Evolutionary conservation across 2,329 filamentous ascomycete genomes (phyloP).

Genomic region (Trichoderma cornu-damae): DNA sequence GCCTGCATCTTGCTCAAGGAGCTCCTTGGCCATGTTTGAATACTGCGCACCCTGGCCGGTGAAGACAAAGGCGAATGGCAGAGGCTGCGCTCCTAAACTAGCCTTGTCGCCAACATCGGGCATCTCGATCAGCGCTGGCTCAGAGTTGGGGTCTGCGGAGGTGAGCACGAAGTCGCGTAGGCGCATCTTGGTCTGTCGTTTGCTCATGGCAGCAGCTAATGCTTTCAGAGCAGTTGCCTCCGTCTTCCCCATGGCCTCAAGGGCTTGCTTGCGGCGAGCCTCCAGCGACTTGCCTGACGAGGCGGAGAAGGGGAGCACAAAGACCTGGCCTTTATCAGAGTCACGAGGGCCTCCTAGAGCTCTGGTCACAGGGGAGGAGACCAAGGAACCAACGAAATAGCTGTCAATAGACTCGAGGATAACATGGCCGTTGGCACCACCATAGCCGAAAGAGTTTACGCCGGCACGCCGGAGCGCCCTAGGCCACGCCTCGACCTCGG

Average conservation of each 20-base stretch:
- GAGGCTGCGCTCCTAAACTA: neutral
- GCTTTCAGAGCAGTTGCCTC: neutral
- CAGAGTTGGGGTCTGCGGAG: neutral
- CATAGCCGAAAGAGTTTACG: slow-evolving; percentile 15
- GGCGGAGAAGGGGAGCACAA: neutral
- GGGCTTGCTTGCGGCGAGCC: neutral
- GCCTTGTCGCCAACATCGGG: slow-evolving; percentile 8
- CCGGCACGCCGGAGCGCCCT: slow-evolving; percentile 4
- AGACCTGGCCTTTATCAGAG: neutral
- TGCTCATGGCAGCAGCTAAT: neutral
- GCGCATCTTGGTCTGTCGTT: slow-evolving; percentile 8
- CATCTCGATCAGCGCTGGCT: neutral
- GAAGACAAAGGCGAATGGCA: slow-evolving; percentile 22
- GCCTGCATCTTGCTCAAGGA: slow-evolving; percentile 12
- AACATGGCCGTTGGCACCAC: slow-evolving; percentile 13
- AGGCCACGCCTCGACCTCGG: neutral
- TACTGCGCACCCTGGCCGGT: slow-evolving; percentile 28
- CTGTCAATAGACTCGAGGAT: slow-evolving; percentile 15
- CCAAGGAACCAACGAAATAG: slow-evolving; percentile 5
- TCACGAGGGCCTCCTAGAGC: neutral
- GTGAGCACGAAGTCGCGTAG: neutral
- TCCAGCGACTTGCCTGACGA: slow-evolving; percentile 5
- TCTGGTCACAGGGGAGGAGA: neutral
- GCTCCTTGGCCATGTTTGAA: slow-evolving; percentile 21
- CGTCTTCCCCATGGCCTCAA: neutral